Base-by-base conservation (phyloP, 176 grass and related monocot species). In the Pontederia paniculata region DNA sequence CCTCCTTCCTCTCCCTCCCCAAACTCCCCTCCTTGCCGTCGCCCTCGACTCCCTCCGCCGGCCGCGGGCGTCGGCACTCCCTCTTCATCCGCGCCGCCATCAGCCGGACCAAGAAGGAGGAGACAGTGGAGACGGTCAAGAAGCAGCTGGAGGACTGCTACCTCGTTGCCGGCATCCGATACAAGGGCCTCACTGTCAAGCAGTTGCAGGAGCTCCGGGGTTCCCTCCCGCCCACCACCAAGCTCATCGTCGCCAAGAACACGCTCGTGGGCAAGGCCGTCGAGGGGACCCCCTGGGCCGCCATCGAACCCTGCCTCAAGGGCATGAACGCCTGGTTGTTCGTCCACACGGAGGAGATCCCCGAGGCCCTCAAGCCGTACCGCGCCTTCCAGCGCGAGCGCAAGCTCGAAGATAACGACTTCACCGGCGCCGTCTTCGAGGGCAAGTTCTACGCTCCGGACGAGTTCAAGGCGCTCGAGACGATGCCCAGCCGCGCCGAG, bases 311-410 rank as follows among this genome's bases (percentile, higher is more conserved):
- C 10, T 89, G 80, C 70, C 81, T 85, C 14, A 84, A 78, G 9
- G 91, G 91, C 42, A 97, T 97, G 91, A 97, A 97, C 45, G 86
- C 91, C 1, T 97, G 91, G 86, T 74, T 97, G 16, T 97, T 97
- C 75, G 91, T 97, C n/a, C 91, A 82, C 7, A 86, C 93, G 57
- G 93, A 97, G 62, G 86, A 97, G 83, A 88, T 97, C 62, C 93
- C 86, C 44, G 78, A 80, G 9, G 93, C 86, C 5, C 80, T 90
- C 45, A 72, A 80, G 1, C 86, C 93, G 10, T 97, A 88, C 77
- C 83, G 86, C 56, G 75, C 74, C 73, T 98, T 98, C 80, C 93
- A 98, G 69, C 89, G 78, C 76, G 82, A 89, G 65, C 81, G 79
- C 73, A 67, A 70, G 57, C 73, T 96, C 18, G 82, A 88, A 54